Evolutionary conservation across 2,329 filamentous ascomycete species (phyloP).

Genomic region (Apiospora malaysiana): DNA sequence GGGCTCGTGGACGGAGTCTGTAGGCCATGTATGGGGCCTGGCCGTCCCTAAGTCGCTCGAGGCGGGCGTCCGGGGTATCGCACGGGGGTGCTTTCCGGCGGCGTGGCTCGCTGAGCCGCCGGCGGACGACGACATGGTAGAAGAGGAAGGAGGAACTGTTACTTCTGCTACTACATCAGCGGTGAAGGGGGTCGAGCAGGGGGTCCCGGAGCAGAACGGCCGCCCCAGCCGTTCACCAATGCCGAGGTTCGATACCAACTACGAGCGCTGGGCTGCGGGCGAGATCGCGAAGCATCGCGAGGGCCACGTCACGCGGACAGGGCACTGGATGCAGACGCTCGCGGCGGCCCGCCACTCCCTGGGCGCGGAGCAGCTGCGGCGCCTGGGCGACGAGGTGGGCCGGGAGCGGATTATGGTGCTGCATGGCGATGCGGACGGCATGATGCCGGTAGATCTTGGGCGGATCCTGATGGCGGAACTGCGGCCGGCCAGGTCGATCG

Average conservation of each 20-base stretch:
- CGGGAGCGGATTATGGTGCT: slow-evolving; percentile 76
- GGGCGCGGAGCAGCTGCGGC: slow-evolving; percentile 65
- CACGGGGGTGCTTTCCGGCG: slow-evolving; percentile 66
- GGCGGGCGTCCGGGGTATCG: slow-evolving; percentile 67
- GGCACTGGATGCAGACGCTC: slow-evolving; percentile 76
- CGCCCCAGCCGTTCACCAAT: slow-evolving; percentile 39
- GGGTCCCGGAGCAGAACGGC: slow-evolving; percentile 1
- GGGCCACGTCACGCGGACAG: slow-evolving; percentile 67
- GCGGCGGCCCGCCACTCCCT: slow-evolving; percentile 85
- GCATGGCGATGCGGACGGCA: slow-evolving; percentile 69
- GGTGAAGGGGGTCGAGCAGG: slow-evolving; percentile 42
- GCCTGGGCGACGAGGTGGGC: slow-evolving; percentile 72
- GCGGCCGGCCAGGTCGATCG: slow-evolving; percentile 51
- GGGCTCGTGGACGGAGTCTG: slow-evolving; percentile 42
- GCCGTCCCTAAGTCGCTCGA: slow-evolving; percentile 75
- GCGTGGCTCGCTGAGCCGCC: slow-evolving; percentile 59
- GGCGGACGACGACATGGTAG: slow-evolving; percentile 57
- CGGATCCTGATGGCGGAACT: slow-evolving; percentile 68
- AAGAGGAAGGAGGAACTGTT: slow-evolving; percentile 39
- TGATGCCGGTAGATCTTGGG: slow-evolving; percentile 77
- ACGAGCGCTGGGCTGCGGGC: slow-evolving; percentile 80
- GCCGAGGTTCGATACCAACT: slow-evolving; percentile 71
- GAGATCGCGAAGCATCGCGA: slow-evolving; percentile 69
- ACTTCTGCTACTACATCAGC: too few relatives aligned
- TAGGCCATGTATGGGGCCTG: slow-evolving; percentile 55